A percentile compares a stretch with the other conserved stretches of the same genome.
These are phyloP conservation scores for Trametes coccinea DNA, from an alignment of 768 basidiomycete genomes.

Conservation along the genomic window DNA sequence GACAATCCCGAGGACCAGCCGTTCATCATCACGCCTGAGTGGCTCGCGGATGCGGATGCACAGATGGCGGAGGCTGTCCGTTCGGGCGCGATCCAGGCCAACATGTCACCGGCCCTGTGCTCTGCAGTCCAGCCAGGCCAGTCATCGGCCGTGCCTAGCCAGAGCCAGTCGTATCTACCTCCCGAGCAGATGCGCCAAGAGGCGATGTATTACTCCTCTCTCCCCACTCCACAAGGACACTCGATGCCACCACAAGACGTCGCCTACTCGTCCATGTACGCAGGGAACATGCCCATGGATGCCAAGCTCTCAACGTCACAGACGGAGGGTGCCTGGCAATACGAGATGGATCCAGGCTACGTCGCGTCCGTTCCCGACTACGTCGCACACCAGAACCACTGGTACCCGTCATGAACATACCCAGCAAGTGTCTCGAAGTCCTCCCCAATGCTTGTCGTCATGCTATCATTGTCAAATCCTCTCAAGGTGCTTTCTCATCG, in stretches of 20 bases:
- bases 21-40: slow-evolving; percentile 33
- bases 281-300: neutral
- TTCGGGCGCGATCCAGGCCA: slow-evolving; percentile 30
- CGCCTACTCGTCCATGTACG: neutral
- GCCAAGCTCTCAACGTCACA: neutral
- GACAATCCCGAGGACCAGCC: slow-evolving; percentile 29
- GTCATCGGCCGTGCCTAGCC: neutral
- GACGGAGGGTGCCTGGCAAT: slow-evolving; percentile 1
- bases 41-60: slow-evolving; percentile 30
- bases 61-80: slow-evolving; percentile 29
- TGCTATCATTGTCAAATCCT: slow-evolving; percentile 1
- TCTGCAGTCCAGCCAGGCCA: neutral
- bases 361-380: slow-evolving; percentile 7
- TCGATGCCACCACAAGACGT: neutral
- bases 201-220: neutral
- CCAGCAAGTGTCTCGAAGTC: neutral
- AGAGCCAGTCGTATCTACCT: neutral
- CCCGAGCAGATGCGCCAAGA: neutral
- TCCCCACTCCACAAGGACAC: neutral
- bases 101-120: slow-evolving; percentile 26
- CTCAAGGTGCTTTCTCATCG: slow-evolving; percentile 1
- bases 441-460: neutral
- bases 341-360: neutral
- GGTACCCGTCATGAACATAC: slow-evolving; percentile 12
- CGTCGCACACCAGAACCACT: neutral